These are phyloP conservation scores for Pichia terricola DNA, from an alignment of 1,139 yeast genomes.

Conservation along the genomic window DNA sequence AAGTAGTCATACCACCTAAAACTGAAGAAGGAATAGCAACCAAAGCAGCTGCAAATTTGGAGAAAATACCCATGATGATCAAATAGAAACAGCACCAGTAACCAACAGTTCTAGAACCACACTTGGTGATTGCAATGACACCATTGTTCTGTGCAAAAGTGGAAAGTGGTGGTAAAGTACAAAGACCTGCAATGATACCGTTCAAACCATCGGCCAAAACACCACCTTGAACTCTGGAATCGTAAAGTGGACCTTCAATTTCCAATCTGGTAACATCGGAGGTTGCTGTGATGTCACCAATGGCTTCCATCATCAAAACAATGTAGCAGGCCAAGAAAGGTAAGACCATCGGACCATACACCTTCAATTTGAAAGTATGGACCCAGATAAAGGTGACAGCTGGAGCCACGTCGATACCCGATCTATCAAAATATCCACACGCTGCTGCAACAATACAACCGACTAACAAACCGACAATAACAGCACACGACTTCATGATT, in stretches of 20 bases:
- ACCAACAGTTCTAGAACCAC: slow-evolving; percentile 80
- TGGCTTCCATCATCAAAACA: slow-evolving; percentile 80
- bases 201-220: slow-evolving; percentile 70
- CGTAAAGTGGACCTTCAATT: slow-evolving; percentile 72
- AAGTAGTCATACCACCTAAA: slow-evolving; percentile 88
- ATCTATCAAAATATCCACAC: slow-evolving; percentile 63
- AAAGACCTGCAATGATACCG: slow-evolving; percentile 64
- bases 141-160: slow-evolving; percentile 93
- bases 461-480: slow-evolving; percentile 68
- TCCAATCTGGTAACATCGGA: slow-evolving; percentile 80
- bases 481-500: slow-evolving; percentile 88
- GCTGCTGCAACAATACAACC: slow-evolving; percentile 93
- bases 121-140: slow-evolving; percentile 80
- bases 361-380: slow-evolving; percentile 61
- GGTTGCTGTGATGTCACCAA: slow-evolving; percentile 90
- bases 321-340: slow-evolving; percentile 78
- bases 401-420: slow-evolving; percentile 60
- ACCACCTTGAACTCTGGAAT: slow-evolving; percentile 87
- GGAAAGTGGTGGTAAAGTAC: slow-evolving; percentile 75
- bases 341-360: slow-evolving; percentile 76
- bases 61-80: slow-evolving; percentile 74
- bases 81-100: slow-evolving; percentile 84
- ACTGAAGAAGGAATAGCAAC: slow-evolving; percentile 79
- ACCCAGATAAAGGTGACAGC: slow-evolving; percentile 82
- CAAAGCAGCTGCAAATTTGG: slow-evolving; percentile 84